A percentile compares a stretch with the other conserved stretches of the same genome.
Evolutionary conservation across 345 rosid species (phyloP).

Genomic region (Brassica rapa): DNA sequence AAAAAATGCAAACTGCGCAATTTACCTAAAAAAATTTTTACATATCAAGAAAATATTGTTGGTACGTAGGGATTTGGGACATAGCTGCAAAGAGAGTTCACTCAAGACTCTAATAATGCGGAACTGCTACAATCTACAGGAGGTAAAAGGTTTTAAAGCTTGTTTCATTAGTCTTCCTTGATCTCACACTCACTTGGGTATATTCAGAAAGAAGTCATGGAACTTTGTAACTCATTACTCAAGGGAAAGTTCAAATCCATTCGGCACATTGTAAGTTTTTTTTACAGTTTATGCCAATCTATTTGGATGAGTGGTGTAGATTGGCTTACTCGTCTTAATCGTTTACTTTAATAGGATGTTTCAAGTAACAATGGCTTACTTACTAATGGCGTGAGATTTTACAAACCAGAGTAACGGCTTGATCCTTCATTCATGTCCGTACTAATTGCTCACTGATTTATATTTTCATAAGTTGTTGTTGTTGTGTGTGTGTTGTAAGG

Average conservation of each 20-base stretch:
- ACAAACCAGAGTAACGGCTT: conserved; percentile 50
- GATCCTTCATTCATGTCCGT: background rate
- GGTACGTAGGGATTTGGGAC: conserved; percentile 60
- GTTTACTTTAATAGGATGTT: conserved; percentile 57
- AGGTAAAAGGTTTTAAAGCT: conserved; percentile 46
- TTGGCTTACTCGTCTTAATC: background rate
- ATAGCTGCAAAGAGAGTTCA: conserved; percentile 50
- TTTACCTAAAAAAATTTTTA: background rate
- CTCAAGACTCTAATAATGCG: conserved; percentile 75
- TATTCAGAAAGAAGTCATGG: conserved; percentile 70
- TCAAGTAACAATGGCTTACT: conserved; percentile 78
- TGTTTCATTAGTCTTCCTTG: conserved; percentile 12
- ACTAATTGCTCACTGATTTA: too few species aligned
- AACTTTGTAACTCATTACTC: conserved; percentile 56
- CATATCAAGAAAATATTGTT: background rate
- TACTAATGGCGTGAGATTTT: conserved; percentile 62
- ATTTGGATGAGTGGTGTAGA: background rate
- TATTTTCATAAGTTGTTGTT: too few species aligned
- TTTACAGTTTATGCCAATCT: too few species aligned
- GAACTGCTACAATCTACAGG: conserved; percentile 73
- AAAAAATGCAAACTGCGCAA: background rate
- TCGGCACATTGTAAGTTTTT: conserved; percentile 59
- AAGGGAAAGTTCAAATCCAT: conserved; percentile 75
- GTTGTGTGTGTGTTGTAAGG: conserved; percentile 37
- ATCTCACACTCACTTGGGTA: conserved; percentile 1